Base-by-base conservation (phyloP, 2,329 filamentous ascomycete genomes). In the Raffaelea arxii region DNA sequence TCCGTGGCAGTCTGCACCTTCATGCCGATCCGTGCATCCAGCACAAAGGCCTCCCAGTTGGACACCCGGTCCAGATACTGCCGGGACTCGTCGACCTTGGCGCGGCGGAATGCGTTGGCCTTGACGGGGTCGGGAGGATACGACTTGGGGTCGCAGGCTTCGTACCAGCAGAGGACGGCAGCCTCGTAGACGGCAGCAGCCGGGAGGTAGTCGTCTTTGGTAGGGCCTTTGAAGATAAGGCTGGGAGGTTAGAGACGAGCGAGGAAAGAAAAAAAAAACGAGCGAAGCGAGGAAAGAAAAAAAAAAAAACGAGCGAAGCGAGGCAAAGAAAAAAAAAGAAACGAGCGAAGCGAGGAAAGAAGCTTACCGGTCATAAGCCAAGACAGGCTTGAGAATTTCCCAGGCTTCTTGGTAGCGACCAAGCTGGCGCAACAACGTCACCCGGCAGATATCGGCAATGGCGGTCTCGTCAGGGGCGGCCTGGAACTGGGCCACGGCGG, bases 131-230 rank as follows among this genome's bases (percentile, higher is more conserved):
- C 52, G 1, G 52, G 49, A 3, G 58, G 59, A 50, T 56, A 65
- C 21, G 47, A 47, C 0, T 54, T 56, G 1, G 68, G 62, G 25
- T 65, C 59, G 54, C 67, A 72, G 44, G 70, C 72, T 56, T 91
- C 84, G 48, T 76, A 72, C 90, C 91, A 98, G 1, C 82, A 69
- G 46, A 86, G 78, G 7, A 85, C 87, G 0, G 81, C 89, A 69
- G 92, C 78, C 65, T 98, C 92, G 63, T 96, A 96, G 54, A 87
- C 74, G 2, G 85, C 88, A 1, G 82, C 78, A 0, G 91, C 86
- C 6, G 76, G 69, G 10, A 79, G 71, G 68, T 85, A 90, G 56
- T 84, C 81, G 49, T 90, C 84, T 48, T 73, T 79, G 2, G 75
- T 69, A 0, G 68, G 56, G 2, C 81, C 82, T 52, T 76, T 81